Evolutionary conservation across 345 rosid genomes (phyloP), one percentile per base, ranked within the genome.

Genomic region (Melastoma malabathricum): DNA sequence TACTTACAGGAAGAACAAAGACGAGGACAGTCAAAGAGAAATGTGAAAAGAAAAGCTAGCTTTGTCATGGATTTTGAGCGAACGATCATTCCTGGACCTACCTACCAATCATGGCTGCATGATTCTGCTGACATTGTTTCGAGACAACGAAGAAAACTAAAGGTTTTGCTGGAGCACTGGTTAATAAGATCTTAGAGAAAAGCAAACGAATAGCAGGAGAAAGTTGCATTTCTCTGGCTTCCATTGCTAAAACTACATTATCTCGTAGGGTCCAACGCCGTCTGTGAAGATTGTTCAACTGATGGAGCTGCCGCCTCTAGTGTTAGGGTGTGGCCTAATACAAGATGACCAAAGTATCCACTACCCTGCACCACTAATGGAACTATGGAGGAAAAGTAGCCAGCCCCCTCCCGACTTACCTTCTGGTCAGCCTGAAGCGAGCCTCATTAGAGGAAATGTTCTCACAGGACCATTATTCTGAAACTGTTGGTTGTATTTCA

Each of bases 21-120:
- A 58, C 65, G 58, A 67, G 71, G 47, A 29, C 77, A 67, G 54
- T 17, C 47, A 19, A 82, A 56, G 65, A 84, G 58, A 54, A 80
- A 69, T 69, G 53, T 66, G 39, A 80, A 71, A 77, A 76, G 58
- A 46, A 39, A 62, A 64, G 73, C 63, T 52, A 57, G 71, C 15
- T 43, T 50, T 53, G 23, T 27, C 31, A 72, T 84, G 81, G 98
- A 90, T 70, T 59, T 41, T 62, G 95, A 87, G 34, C 88, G 78
- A 59, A 84, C 77, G 53, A 67, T 80, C 15, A 72, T 86, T 54
- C 68, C 95, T 46, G 82, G 81, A 51, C 72, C 63, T 54, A 51
- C 62, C 8, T 86, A 84, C 72, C 92, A 78, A 62, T 67, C 84
- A 59, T 84, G 95, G 96, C 80, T 84, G 44, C 82, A 80, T 52